Evolutionary conservation across 116 monocot genomes (phyloP).

Genomic region (Cymodocea nodosa): DNA sequence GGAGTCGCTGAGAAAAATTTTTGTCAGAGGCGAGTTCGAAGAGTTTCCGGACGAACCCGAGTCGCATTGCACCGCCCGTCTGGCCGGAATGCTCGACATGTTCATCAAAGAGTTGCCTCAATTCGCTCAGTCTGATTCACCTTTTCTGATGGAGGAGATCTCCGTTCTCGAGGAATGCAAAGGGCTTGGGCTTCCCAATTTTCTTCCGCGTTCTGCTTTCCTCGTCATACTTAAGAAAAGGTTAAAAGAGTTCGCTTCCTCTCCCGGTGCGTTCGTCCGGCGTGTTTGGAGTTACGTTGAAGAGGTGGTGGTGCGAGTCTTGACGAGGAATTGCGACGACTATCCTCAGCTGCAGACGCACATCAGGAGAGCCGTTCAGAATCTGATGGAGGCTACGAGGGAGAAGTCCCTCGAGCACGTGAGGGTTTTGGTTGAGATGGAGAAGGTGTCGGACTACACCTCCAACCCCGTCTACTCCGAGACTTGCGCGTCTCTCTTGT

Average conservation of each 20-base stretch:
- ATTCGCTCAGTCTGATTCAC: neutral
- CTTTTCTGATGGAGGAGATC: conserved; percentile 34
- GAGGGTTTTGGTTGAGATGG: conserved; percentile 38
- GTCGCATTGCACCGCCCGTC: conserved; percentile 33
- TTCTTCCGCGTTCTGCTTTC: conserved; percentile 29
- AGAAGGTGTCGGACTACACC: conserved; percentile 25
- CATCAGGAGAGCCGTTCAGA: conserved; percentile 12
- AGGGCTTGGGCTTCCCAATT: conserved; percentile 32
- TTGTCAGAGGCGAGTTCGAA: conserved; percentile 42
- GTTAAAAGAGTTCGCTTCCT: conserved; percentile 8
- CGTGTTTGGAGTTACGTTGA: conserved; percentile 35
- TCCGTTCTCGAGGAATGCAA: conserved; percentile 10
- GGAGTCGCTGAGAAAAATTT: conserved; percentile 26
- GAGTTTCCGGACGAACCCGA: conserved; percentile 24
- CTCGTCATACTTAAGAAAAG: conserved; percentile 11
- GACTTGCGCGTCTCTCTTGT: conserved; percentile 8
- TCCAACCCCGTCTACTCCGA: conserved; percentile 21
- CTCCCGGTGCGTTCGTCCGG: conserved; percentile 10
- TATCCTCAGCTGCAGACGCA: conserved; percentile 32
- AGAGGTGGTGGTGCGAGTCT: conserved; percentile 8
- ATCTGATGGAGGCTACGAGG: conserved; percentile 26
- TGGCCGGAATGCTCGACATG: conserved; percentile 25
- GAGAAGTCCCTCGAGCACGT: conserved; percentile 12
- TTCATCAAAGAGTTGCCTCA: conserved; percentile 13
- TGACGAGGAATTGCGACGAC: conserved; percentile 17